Base-by-base conservation (phyloP, 1,284 basidiomycete species). In the Inonotus obliquus region DNA sequence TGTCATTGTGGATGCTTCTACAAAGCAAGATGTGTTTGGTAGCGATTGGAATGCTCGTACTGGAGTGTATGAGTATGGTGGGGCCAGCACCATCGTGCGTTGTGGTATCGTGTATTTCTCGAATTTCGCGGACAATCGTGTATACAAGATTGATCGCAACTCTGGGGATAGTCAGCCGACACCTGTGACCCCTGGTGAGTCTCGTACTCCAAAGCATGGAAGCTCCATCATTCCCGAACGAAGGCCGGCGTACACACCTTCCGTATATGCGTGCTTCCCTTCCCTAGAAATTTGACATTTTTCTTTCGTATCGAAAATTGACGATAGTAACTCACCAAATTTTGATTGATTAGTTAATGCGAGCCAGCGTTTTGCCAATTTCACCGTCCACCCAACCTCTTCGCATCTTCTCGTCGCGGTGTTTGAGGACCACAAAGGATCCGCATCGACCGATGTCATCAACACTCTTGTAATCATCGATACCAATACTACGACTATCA, bases 351-450 rank as follows among this genome's bases (percentile, higher is more conserved):
- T 64, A 83, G 81, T 79, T 17, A 82, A 79, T 69, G 71, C 73
- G 52, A 75, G 78, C 1, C 76, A 81, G 67, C 81, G 86, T 49
- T 92, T 80, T 67, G 88, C 84, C 5, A 74, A 78, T 61, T 76
- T 86, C 57, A 72, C 76, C 19, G 74, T 80, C 3, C 77, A 83
- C 61, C 83, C 83, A 1, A 45, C 45, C 11, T 19, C 45, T 13
- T 25, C 49, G 13, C 58, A 60, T 13, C 54, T 62, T 17, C 48
- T 60, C n/a, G 62, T 60, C 11, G 52, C 57, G 1, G 55, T 90
- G 29, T 74, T 85, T 19, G 89, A 91, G 68, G 87, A 91, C 68
- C 87, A 90, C 69, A 86, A 85, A 0, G 71, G 79, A 37, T 2
- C 38, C 11, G 70, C 71, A 2, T 86, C 87, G 1, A 68, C 78